Evolutionary conservation across 2,329 filamentous ascomycete genomes (phyloP), one percentile per base, ranked within the genome.

Genomic region (Didymella segeticola): DNA sequence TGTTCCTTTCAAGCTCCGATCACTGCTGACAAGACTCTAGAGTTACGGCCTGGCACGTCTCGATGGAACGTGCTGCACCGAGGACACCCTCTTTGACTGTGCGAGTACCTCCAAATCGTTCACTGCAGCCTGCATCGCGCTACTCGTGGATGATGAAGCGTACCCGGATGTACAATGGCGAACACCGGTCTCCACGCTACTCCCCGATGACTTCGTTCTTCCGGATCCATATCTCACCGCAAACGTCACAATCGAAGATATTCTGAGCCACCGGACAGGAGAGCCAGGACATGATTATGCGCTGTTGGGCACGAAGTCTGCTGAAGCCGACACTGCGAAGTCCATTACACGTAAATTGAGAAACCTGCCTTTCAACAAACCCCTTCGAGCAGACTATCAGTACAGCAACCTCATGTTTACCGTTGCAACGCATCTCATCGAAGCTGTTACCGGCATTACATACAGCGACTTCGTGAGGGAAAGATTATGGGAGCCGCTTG

Each of bases 61-160:
- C 48, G 2, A 69, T 67, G 5, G 75, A 22, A 19, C 69, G 0
- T 20, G 25, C 23, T 62, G 59, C 17, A 60, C 54, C 6, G 23
- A 46, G 17, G 71, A 80, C 25, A 85, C 83, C 0, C 73, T 86
- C 2, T 86, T 82, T 71, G 83, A 81, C 53, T 77, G 75, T 2
- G 85, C 78, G 2, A 85, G 82, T 34, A 84, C 79, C 1, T 84
- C 82, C 17, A 87, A 87, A 64, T 80, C 82, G 2, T 78, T 83
- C 39, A 81, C 79, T 0, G 78, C 80, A 1, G 82, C 82, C 1
- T 74, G 77, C 0, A 66, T 87, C 2, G 77, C 80, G 1, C 64
- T 83, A 2, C 77, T 86, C 7, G 72, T 84, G 5, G 73, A 80
- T 7, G 73, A 77, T 29, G 69, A 63, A 46, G 67, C 74, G 0